Base-by-base conservation (phyloP, 108 stramenopile genomes). In the Skeletonema costatum region DNA sequence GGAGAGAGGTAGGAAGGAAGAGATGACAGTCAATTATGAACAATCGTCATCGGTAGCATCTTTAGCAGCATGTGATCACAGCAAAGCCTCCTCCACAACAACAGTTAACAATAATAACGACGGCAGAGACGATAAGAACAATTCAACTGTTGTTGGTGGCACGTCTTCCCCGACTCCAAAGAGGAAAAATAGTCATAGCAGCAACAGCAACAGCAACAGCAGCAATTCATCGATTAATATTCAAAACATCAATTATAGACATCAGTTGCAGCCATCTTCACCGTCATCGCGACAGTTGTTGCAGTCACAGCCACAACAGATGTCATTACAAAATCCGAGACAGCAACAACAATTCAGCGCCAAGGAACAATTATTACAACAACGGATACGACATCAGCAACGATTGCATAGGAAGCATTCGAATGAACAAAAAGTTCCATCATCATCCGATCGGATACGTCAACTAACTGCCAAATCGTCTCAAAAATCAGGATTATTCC, bases 341-440 rank as follows among this genome's bases (percentile, higher is more conserved):
- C 61, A 62, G 35, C 61, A 62, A 62, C 61, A 62, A 14, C 61
- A 53, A 53, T 9, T 79, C 33, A 79, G 72, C 56, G 60, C 73
- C n/a, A 71, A 66, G 11, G 78, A 79, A 50, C 70, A 71, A 64
- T 67, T 79, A 56, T 71, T 79, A 60, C 71, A 71, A 63, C 66
- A 79, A 32, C 66, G 78, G 46, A 66, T 79, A 14, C 42, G 32
- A 48, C 58, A 71, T 14, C 72, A 79, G 35, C 78, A 68, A 29
- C 60, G 30, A 60, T 46, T 78, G 17, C 64, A 60, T 32, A 65
- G 71, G 56, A 78, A 66, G 59, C 70, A 78, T 66, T 70, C 38
- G 7, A 39, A 39, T 39, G 38, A 53, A 53, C 51, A 14, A 68
- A 2, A 33, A 44, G 13, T 46, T 14, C 32, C 8, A 41, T 33